Evolutionary conservation across 345 rosid genomes (phyloP).

Genomic region (Eucalyptus dawsonii): DNA sequence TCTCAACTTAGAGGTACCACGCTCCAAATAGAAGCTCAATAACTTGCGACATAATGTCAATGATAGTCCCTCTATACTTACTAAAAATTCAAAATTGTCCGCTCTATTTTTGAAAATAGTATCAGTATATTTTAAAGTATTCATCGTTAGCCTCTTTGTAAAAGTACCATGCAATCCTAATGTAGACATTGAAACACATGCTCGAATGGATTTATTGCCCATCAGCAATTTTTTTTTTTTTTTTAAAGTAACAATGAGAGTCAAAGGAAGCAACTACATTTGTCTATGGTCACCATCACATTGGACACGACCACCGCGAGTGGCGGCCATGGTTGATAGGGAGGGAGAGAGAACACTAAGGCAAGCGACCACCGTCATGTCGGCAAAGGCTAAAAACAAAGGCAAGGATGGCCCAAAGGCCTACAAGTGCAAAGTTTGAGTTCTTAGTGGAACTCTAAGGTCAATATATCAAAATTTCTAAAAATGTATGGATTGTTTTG

Average conservation of each 20-base stretch:
- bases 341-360: neutral
- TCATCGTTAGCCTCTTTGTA: neutral
- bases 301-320: neutral
- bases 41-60: neutral
- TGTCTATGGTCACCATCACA: neutral
- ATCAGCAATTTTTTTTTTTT: neutral
- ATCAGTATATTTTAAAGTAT: neutral
- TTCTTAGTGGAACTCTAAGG: neutral
- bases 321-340: neutral
- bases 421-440: neutral
- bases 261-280: neutral
- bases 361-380: neutral
- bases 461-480: neutral
- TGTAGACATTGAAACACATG: neutral
- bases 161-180: neutral
- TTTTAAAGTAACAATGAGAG: neutral
- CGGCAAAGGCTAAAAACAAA: neutral
- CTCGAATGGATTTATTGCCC: neutral
- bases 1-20: neutral
- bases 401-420: neutral
- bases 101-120: neutral
- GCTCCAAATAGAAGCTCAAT: neutral
- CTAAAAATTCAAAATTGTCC: neutral
- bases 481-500: neutral
- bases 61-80: neutral